Base-by-base conservation (phyloP, 495 filamentous ascomycete species). In the Lasiosphaeria ovina region DNA sequence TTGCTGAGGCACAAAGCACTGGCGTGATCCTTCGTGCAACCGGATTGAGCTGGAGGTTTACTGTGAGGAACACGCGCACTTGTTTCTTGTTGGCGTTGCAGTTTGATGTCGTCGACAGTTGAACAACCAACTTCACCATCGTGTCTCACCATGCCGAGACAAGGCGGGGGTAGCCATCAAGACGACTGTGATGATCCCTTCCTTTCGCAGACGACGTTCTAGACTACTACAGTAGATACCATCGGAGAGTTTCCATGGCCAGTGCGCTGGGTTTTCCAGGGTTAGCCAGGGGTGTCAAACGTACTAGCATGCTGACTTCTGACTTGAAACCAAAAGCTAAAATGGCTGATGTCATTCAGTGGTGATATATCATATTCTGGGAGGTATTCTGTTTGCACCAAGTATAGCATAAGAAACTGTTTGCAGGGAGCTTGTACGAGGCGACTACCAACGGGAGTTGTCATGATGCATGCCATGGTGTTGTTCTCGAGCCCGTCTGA, bases 281-380 rank as follows among this genome's bases (percentile, higher is more conserved):
- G 60, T 40, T 35, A 35, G 47, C 51, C 64, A 61, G 51, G 61
- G 61, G 61, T 45, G 42, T 63, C 58, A 66, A 60, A 64, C 61
- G 53, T 35, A 56, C 48, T 8, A 53, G 55, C 51, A 17, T 24
- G 24, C 24, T 2, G 24, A 2, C 24, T 24, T 24, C 24, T 24
- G 53, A 60, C 56, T 57, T 64, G 65, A 64, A 64, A 64, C 65
- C 62, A 62, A 64, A 67, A 61, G 51, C 50, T 38, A 35, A 14
- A 47, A 11, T 9, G 44, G n/a, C 17, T 16, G 51, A n/a, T 16
- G 16, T 17, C 16, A 33, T 31, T 16, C 35, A 38, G 33, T 31
- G 10, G 3, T 14, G 12, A 6, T 54, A 7, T 38, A 14, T 12
- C 31, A 16, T 51, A 9, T 2, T 32, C 48, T n/a, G n/a, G 48